Base-by-base conservation (phyloP, 2,329 filamentous ascomycete species). In the Fusarium chlamydosporum region DNA sequence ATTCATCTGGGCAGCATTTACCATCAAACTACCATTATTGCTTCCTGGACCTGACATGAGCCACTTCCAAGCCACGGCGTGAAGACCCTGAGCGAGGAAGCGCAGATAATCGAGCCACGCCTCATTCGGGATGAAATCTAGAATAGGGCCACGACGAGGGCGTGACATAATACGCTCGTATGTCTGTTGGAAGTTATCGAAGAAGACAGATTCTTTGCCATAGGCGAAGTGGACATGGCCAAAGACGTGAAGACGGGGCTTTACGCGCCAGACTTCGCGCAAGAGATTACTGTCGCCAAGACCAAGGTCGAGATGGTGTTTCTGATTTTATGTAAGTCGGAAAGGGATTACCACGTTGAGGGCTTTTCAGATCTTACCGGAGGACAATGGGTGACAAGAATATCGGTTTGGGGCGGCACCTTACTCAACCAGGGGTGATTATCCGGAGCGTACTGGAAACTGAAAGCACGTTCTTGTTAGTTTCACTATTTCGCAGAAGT, bases 181-280 rank as follows among this genome's bases (percentile, higher is more conserved):
- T 3, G 86, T 86, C 33, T 81, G 81, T 78, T 96, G 92, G 62
- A 88, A 86, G 27, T 89, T 86, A 77, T 96, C 92, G 84, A 92
- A 97, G 79, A 88, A 91, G 11, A 92, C 84, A 0, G 88, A 79
- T 73, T 94, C 89, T 42, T 82, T 82, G 16, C 93, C 94, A 45
- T 91, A 86, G 10, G 88, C 92, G 74, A 86, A 91, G 80, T 97
- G 94, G 26, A 94, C 86, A 78, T 97, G 94, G 1, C 93, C 94
- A 76, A 96, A 97, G 47, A 97, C 86, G 78, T 97, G 93, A 15
- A 97, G 81, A 13, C 83, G 83, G 0, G 94, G 94, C 65, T 87
- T 89, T 12, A 93, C 88, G 35, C 91, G 87, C 89, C 91, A 92
- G 18, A 92, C 79, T 74, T 96, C 93, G 15, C 83, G 79, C 7